Evolutionary conservation across 192 early-diverging fungal genomes (phyloP).

Genomic region (Rhizoclosmatium globosum): DNA sequence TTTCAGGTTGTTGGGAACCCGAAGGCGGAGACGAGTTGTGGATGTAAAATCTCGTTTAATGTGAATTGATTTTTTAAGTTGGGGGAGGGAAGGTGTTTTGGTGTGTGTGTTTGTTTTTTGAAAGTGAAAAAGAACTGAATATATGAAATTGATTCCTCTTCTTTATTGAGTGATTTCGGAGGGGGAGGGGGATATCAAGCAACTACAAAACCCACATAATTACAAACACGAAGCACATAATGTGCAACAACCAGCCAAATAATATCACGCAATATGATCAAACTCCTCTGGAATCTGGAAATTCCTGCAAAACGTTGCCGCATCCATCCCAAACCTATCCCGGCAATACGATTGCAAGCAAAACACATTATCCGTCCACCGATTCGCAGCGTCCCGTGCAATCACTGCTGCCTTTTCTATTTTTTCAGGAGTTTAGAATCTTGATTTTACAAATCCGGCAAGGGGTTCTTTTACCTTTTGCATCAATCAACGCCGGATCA

Average conservation of each 20-base stretch:
- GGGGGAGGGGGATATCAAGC: background rate
- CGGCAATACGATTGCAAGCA: conserved; percentile 79
- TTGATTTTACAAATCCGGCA: background rate
- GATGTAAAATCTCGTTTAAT: conserved; percentile 62
- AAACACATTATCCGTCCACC: conserved; percentile 78
- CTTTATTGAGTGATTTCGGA: background rate
- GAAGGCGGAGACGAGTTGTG: conserved; percentile 60
- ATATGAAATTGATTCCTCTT: no score
- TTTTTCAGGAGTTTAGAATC: background rate
- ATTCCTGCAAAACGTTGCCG: conserved; percentile 53
- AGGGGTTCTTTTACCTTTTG: conserved; percentile 58
- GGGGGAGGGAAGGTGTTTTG: no score
- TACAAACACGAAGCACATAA: background rate
- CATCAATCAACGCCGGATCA: conserved; percentile 76
- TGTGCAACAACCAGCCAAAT: background rate
- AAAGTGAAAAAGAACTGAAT: no score
- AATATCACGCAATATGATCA: conserved; percentile 56
- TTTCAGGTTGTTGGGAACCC: conserved; percentile 64
- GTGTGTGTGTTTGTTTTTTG: no score
- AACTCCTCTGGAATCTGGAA: conserved; percentile 81
- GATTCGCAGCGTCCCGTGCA: conserved; percentile 71
- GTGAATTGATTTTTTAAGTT: conserved; percentile 37
- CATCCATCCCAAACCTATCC: conserved; percentile 69
- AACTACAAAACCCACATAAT: background rate
- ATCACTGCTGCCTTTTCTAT: conserved; percentile 63